Evolutionary conservation across 116 monocot genomes (phyloP).

Genomic region (Posidonia oceanica): DNA sequence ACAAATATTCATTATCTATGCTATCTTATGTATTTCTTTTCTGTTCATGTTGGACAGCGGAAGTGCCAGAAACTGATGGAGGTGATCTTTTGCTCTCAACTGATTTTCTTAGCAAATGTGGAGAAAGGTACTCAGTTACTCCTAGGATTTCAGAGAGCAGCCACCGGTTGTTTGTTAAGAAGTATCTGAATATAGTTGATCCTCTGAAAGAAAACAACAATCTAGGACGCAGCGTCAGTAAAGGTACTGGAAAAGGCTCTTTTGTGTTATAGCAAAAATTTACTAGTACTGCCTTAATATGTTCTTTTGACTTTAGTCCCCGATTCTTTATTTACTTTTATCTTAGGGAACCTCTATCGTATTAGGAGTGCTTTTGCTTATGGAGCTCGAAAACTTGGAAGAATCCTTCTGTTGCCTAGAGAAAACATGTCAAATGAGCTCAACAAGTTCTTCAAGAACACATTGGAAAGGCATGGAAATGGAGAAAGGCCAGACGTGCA

Average conservation of each 20-base stretch:
- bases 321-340: neutral
- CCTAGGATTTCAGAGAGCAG: conserved; percentile 16
- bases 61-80: conserved; percentile 27
- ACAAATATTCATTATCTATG: neutral
- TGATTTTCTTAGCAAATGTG: conserved; percentile 35
- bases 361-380: conserved; percentile 78
- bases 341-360: conserved; percentile 63
- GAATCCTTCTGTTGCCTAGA: conserved; percentile 36
- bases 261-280: too few relatives aligned
- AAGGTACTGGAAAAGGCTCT: conserved; percentile 25
- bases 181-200: conserved; percentile 80
- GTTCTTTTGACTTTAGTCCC: too few relatives aligned
- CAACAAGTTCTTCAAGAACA: conserved; percentile 55
- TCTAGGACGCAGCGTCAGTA: conserved; percentile 81
- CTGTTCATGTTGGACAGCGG: conserved; percentile 22
- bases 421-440: conserved; percentile 37
- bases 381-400: conserved; percentile 68
- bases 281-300: too few relatives aligned
- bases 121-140: conserved; percentile 25
- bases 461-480: conserved; percentile 48
- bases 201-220: conserved; percentile 75
- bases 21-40: neutral
- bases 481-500: conserved; percentile 38
- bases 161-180: conserved; percentile 26
- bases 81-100: conserved; percentile 27